Evolutionary conservation across 352 stramenopile genomes (phyloP), one percentile per base, ranked within the genome.

Genomic region (Phytophthora sansomeana): DNA sequence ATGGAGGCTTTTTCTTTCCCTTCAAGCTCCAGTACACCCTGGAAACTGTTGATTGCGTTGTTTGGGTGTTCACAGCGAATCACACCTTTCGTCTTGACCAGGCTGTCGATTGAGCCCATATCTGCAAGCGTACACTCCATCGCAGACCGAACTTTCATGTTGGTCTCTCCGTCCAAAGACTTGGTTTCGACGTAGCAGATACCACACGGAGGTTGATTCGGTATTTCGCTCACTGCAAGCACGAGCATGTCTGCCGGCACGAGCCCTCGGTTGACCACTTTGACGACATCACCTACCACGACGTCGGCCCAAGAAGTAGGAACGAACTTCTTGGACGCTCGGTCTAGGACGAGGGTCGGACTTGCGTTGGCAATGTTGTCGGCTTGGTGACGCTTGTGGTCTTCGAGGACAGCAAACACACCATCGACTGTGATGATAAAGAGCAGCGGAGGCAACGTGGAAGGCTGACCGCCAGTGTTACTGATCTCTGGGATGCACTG

Each of bases 141-240:
- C 5, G 83, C 87, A 0, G 82, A 89, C 6, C 91, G 83, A 16
- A 96, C 79, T 70, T 98, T 98, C 77, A 98, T 91, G 66, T 98
- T 98, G 13, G 92, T 98, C 62, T 98, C 93, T 21, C 93, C 93
- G 65, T 98, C 93, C 13, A 98, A 77, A 17, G 86, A 96, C 57
- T 96, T 95, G 43, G 93, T 98, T 74, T 97, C 89, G 6, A 97
- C 87, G 46, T 96, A 97, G 65, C 87, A 96, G 29, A 94, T 72
- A 3, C 91, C 91, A 16, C 78, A 83, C 11, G 90, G 89, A 6
- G 79, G 74, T 9, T 75, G 58, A 21, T 85, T 64, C 0, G 87
- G 74, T 0, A 82, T 43, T 59, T 97, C 88, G 50, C 79, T 91
- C 6, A 94, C 84, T 0, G 81, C 78, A 9, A 98, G 69, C 24